Evolutionary conservation across 2,329 filamentous ascomycete species (phyloP).

Genomic region (Xenosphaeropsis pyriputrescens): DNA sequence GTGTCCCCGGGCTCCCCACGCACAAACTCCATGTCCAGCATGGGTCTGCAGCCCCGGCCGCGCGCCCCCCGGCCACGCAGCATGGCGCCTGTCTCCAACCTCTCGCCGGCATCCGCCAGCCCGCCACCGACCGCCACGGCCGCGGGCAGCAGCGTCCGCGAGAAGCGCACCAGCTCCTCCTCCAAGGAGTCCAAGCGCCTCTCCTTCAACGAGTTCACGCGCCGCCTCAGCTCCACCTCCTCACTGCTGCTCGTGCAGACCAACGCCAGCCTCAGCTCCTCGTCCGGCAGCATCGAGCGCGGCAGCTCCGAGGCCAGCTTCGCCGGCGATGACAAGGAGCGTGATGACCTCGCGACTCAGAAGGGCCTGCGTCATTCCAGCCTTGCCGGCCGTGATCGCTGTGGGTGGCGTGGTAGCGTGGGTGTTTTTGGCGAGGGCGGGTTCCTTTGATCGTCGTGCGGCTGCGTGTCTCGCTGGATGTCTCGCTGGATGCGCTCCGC

Average conservation of each 20-base stretch:
- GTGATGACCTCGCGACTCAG: background rate
- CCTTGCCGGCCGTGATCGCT: constrained; percentile 18
- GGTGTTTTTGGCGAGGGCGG: constrained; percentile 37
- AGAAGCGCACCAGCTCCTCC: background rate
- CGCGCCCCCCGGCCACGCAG: background rate
- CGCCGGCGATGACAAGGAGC: background rate
- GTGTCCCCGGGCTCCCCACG: background rate
- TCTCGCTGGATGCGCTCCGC: constrained; percentile 11
- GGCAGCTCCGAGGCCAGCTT: background rate
- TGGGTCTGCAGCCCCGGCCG: background rate
- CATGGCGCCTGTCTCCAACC: background rate
- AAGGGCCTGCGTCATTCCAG: background rate
- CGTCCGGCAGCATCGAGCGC: background rate
- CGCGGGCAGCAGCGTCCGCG: background rate
- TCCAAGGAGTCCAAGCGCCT: constrained; percentile 13
- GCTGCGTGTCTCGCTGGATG: too few species aligned
- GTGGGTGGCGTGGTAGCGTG: constrained; percentile 41
- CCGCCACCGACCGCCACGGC: background rate
- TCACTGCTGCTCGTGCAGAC: constrained; percentile 40
- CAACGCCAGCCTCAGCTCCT: constrained; percentile 17
- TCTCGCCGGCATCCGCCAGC: background rate
- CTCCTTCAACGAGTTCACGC: constrained; percentile 43
- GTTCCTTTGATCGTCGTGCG: too few species aligned
- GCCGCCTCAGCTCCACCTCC: constrained; percentile 41
- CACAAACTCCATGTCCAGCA: background rate